Conservation (phyloP, 2,329 filamentous ascomycete species). For the Alternaria ventricosa region DNA sequence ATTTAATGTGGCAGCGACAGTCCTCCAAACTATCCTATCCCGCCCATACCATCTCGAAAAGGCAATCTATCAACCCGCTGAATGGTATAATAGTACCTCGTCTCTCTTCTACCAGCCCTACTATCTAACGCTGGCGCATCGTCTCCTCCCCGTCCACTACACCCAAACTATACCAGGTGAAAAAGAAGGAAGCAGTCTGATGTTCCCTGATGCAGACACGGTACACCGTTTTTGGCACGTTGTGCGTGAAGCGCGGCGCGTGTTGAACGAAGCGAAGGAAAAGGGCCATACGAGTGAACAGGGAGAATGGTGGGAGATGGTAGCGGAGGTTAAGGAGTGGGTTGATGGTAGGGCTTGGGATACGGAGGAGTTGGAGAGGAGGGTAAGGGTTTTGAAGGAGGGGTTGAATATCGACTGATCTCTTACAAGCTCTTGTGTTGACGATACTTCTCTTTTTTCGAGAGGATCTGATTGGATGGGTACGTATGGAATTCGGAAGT, state of each 20-base stretch:
- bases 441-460: neutral
- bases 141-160: neutral
- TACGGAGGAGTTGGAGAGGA: neutral
- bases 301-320: slow-evolving; percentile 9
- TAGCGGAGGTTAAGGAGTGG: slow-evolving; percentile 10
- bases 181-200: neutral
- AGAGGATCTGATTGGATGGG: neutral
- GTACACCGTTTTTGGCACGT: slow-evolving; percentile 25
- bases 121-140: neutral
- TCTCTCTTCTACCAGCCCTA: neutral
- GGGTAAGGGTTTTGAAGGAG: neutral
- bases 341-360: slow-evolving; percentile 13
- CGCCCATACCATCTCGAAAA: neutral
- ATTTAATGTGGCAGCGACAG: slow-evolving; percentile 15
- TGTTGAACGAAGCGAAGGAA: slow-evolving; percentile 16
- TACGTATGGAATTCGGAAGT: neutral
- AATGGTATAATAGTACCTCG: slow-evolving; percentile 5
- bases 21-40: slow-evolving; percentile 49
- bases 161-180: neutral
- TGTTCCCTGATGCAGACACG: slow-evolving; percentile 18
- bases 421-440: neutral
- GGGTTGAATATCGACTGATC: neutral
- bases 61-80: neutral
- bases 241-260: slow-evolving; percentile 16
- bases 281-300: slow-evolving; percentile 1